Percentiles rank a stretch among this genome's conserved stretches.
Evolutionary conservation across 2,329 filamentous ascomycete genomes (phyloP).

Genomic region (Plenodomus biglobosus): DNA sequence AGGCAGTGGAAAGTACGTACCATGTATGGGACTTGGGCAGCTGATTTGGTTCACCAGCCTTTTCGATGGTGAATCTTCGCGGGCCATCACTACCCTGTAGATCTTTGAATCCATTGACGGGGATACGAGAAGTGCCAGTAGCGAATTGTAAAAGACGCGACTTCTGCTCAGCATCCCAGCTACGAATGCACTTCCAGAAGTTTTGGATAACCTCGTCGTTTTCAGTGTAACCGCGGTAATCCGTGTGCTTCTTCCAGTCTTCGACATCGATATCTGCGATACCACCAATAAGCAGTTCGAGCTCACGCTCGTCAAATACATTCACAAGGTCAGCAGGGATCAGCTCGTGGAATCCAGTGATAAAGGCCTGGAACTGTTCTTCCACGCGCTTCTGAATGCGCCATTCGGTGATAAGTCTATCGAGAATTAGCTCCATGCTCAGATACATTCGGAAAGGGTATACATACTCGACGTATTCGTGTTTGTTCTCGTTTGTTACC

Average conservation of each 20-base stretch:
- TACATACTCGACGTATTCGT: conserved; percentile 89
- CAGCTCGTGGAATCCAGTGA: conserved; percentile 94
- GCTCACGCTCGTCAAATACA: conserved; percentile 96
- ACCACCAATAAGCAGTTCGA: conserved; percentile 94
- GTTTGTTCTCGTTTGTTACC: conserved; percentile 98
- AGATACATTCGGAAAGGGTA: conserved; percentile 10
- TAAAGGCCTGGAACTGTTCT: conserved; percentile 97
- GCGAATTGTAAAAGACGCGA: conserved; percentile 94
- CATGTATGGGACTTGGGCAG: conserved; percentile 97
- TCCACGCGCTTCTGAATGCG: conserved; percentile 98
- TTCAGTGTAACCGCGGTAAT: conserved; percentile 98
- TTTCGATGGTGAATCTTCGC: conserved; percentile 95
- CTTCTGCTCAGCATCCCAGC: conserved; percentile 98
- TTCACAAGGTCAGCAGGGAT: conserved; percentile 96
- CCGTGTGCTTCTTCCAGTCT: conserved; percentile 99
- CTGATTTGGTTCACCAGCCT: conserved; percentile 87
- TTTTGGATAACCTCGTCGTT: conserved; percentile 95
- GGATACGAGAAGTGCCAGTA: conserved; percentile 95
- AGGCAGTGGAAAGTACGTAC: conserved; percentile 56
- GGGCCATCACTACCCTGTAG: conserved; percentile 95
- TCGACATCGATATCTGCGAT: conserved; percentile 99
- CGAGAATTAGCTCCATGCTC: conserved; percentile 16
- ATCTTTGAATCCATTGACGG: conserved; percentile 99
- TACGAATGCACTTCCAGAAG: conserved; percentile 97
- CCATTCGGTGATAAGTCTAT: conserved; percentile 92